These are phyloP conservation scores for Bisporella sp. DNA, from an alignment of 2,329 filamentous ascomycete species.

Conservation along the genomic window DNA sequence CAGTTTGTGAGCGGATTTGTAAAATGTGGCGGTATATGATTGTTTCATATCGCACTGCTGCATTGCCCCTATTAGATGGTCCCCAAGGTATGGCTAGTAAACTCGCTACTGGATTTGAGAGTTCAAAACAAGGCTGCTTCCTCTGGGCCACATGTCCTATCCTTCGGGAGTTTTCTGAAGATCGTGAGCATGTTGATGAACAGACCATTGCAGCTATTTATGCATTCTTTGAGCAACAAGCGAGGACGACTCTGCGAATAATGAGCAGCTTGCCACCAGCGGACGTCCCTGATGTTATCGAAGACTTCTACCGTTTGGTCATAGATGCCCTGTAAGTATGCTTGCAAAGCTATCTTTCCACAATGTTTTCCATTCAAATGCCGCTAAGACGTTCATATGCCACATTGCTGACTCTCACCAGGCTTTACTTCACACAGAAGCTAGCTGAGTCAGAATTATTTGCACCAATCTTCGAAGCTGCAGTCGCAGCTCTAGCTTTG, in stretches of 20 bases:
- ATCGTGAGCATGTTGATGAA: constrained; percentile 75
- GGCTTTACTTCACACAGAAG: constrained; percentile 79
- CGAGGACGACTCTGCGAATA: constrained; percentile 80
- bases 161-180: constrained; percentile 89
- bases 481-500: constrained; percentile 76
- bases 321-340: constrained; percentile 67
- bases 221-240: constrained; percentile 89
- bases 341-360: not conserved
- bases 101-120: constrained; percentile 75
- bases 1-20: constrained; percentile 89
- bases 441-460: constrained; percentile 75
- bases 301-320: constrained; percentile 83
- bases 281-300: constrained; percentile 53
- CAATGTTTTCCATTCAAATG: not conserved
- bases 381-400: no score
- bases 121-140: constrained; percentile 89
- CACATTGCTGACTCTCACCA: not conserved
- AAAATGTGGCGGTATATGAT: constrained; percentile 97
- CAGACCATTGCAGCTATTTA: constrained; percentile 85
- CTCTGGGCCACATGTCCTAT: constrained; percentile 97
- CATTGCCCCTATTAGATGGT: constrained; percentile 63
- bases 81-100: constrained; percentile 75
- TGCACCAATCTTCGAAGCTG: constrained; percentile 77
- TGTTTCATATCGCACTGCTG: constrained; percentile 86
- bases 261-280: constrained; percentile 70